Percentiles rank a stretch among this genome's conserved stretches.
Conservation (phyloP, 768 basidiomycete species). For the Pleurotus cornucopiae region DNA sequence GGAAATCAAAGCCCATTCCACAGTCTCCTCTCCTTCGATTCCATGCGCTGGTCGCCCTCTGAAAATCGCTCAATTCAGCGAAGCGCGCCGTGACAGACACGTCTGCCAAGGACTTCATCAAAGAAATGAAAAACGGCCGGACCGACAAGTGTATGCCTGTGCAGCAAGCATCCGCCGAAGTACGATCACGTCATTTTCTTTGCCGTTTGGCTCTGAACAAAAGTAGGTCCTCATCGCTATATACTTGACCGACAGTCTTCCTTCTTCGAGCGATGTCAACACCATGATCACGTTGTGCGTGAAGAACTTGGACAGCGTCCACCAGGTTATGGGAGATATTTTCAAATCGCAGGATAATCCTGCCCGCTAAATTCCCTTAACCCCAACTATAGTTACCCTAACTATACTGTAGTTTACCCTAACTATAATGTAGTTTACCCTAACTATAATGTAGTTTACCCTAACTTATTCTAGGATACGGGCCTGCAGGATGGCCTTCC, state of each 20-base stretch:
- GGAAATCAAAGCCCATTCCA: conserved; percentile 10
- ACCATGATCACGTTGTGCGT: conserved; percentile 61
- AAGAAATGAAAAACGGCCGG: conserved; percentile 72
- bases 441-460: too few species aligned
- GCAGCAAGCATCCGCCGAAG: conserved; percentile 80
- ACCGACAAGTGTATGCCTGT: conserved; percentile 81
- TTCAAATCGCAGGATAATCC: too few species aligned
- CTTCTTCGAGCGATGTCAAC: conserved; percentile 72
- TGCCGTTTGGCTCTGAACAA: neutral
- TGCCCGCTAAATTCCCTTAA: too few species aligned
- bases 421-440: too few species aligned
- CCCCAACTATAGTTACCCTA: too few species aligned
- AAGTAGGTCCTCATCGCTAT: conserved; percentile 44
- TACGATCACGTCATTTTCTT: conserved; percentile 22
- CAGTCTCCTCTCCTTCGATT: conserved; percentile 81
- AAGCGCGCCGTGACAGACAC: conserved; percentile 83
- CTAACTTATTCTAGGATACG: too few species aligned
- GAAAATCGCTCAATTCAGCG: conserved; percentile 71
- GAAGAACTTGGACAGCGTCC: conserved; percentile 75
- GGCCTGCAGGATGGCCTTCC: too few species aligned
- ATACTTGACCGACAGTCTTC: conserved; percentile 52
- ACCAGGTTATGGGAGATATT: conserved; percentile 49
- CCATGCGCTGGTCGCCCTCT: conserved; percentile 71
- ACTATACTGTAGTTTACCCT: too few species aligned
- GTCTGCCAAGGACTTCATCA: conserved; percentile 74